Evolutionary conservation across 257 asterid species (phyloP).

Genomic region (Verbena officinalis): DNA sequence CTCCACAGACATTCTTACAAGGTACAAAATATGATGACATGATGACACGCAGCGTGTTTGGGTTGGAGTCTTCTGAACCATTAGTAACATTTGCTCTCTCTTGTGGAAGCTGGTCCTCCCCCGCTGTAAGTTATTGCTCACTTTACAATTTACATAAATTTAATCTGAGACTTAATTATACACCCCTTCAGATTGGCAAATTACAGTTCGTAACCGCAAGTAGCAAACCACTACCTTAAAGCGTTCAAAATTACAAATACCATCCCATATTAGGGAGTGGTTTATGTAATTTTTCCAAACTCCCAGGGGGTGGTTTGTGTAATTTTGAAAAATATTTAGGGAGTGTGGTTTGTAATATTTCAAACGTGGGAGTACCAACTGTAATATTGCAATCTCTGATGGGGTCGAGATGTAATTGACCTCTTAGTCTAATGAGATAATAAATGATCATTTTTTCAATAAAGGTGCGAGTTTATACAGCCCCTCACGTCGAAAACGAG

Average conservation of each 20-base stretch:
- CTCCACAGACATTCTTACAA: conserved; percentile 59
- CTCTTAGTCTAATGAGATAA: not conserved
- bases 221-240: too few relatives aligned
- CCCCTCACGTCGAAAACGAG: conserved; percentile 73
- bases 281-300: too few relatives aligned
- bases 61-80: conserved; percentile 78
- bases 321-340: too few relatives aligned
- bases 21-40: conserved; percentile 58
- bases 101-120: conserved; percentile 98
- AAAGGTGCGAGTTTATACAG: conserved; percentile 82
- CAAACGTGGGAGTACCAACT: too few relatives aligned
- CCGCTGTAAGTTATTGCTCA: conserved; percentile 65
- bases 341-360: too few relatives aligned
- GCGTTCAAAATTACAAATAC: too few relatives aligned
- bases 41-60: conserved; percentile 53
- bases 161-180: not conserved
- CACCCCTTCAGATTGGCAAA: not conserved
- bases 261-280: too few relatives aligned
- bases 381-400: too few relatives aligned
- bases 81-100: conserved; percentile 91
- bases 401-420: too few relatives aligned
- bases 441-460: not conserved
- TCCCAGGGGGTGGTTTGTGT: too few relatives aligned
- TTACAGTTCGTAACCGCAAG: too few relatives aligned
- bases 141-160: not conserved